These are phyloP conservation scores for Solanum hybrid DNA, from an alignment of 305 asterid species.

Conservation along the genomic window DNA sequence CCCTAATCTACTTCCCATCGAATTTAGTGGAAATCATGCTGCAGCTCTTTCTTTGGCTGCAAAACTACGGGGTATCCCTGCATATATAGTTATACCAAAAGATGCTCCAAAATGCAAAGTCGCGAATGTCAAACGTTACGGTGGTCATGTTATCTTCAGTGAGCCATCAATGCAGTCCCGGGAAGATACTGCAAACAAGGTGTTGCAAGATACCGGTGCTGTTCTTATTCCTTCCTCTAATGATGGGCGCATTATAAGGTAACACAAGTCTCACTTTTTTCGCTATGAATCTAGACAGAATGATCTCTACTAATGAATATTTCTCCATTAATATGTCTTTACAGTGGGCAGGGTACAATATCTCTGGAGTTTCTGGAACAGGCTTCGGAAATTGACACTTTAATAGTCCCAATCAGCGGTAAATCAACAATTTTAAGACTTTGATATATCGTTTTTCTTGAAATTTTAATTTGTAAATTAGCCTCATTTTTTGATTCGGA, in stretches of 20 bases:
- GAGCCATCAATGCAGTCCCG: background rate
- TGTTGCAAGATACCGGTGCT: background rate
- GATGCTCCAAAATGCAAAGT: conserved; percentile 69
- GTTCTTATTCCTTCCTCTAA: background rate
- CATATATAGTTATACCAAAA: conserved; percentile 69
- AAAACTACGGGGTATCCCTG: conserved; percentile 72
- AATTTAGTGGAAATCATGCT: conserved; percentile 86
- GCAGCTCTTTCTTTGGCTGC: conserved; percentile 97
- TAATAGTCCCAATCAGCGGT: conserved; percentile 81
- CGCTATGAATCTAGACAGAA: background rate
- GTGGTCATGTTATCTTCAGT: background rate
- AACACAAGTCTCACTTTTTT: background rate
- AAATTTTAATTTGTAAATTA: background rate
- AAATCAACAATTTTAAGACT: conserved; percentile 10
- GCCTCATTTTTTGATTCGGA: background rate
- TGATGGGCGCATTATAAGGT: conserved; percentile 63
- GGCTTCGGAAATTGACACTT: conserved; percentile 59
- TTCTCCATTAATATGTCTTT: background rate
- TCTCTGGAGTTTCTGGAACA: conserved; percentile 79
- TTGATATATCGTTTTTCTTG: background rate
- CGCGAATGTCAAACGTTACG: background rate
- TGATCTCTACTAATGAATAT: background rate
- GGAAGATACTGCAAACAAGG: background rate
- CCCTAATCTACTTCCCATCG: conserved; percentile 14
- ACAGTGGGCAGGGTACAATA: conserved; percentile 86